Percentiles rank a stretch among this genome's conserved stretches.
phyloP scores from a whole-genome alignment of 495 filamentous ascomycete species.

The Annulohypoxylon moriforme region DNA sequence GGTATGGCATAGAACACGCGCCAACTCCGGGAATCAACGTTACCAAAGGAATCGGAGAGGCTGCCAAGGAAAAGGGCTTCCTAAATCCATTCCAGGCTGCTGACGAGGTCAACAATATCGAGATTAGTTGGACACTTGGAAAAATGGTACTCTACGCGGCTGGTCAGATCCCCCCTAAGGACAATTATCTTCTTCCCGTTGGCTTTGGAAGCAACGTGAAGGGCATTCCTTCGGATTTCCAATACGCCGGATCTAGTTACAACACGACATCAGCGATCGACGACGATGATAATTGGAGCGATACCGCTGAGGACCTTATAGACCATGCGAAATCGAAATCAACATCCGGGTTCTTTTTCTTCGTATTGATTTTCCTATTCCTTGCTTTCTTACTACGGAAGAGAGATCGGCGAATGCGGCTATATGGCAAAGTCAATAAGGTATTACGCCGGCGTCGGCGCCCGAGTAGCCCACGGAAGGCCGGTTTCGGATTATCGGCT shows the following conservation, averaged over 20 bases:
- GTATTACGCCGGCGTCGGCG: constrained; percentile 63
- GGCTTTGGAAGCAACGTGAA: constrained; percentile 87
- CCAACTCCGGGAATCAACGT: constrained; percentile 68
- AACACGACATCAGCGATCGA: constrained; percentile 59
- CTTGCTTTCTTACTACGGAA: constrained; percentile 67
- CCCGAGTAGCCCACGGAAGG: constrained; percentile 65
- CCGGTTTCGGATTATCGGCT: constrained; percentile 65
- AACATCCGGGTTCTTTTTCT: constrained; percentile 78
- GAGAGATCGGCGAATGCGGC: constrained; percentile 74
- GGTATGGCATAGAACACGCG: constrained; percentile 79
- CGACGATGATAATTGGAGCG: constrained; percentile 71
- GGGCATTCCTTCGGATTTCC: constrained; percentile 79
- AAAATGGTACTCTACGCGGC: constrained; percentile 98
- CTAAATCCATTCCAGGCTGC: constrained; percentile 91
- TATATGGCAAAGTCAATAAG: constrained; percentile 69
- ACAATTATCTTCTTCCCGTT: constrained; percentile 72
- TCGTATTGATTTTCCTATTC: constrained; percentile 72
- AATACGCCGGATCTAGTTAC: constrained; percentile 77
- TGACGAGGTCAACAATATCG: constrained; percentile 88
- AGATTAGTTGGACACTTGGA: constrained; percentile 98
- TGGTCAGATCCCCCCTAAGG: constrained; percentile 78
- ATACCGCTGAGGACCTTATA: constrained; percentile 71
- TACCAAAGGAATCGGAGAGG: constrained; percentile 76
- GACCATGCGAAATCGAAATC: constrained; percentile 74
- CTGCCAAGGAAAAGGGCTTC: constrained; percentile 82